phyloP scores from a whole-genome alignment of 2,329 filamentous ascomycete genomes.

The Harringtonia aguacate region DNA sequence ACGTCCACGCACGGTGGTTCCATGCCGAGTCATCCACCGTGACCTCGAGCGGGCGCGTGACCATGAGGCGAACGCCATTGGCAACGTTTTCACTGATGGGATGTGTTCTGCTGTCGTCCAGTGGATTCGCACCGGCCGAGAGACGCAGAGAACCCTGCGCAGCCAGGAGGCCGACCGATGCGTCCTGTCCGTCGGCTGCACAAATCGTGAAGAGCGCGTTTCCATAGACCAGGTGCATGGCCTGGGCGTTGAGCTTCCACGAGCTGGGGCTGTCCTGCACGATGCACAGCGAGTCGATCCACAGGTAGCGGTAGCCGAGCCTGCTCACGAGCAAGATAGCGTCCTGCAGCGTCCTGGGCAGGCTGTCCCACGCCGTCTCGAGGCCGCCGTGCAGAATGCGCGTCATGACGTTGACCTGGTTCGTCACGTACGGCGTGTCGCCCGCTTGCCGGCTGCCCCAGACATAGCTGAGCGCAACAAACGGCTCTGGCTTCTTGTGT shows the following conservation, averaged over 20 bases:
- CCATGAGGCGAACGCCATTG: constrained; percentile 12
- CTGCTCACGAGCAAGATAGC: constrained; percentile 6
- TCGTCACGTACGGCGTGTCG: not conserved
- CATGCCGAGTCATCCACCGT: constrained; percentile 17
- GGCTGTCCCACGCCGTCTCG: not conserved
- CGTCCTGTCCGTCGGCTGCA: constrained; percentile 18
- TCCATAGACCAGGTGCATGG: constrained; percentile 22
- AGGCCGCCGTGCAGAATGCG: not conserved
- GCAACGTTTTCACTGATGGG: too few species aligned
- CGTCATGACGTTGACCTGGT: not conserved
- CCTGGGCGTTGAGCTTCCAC: constrained; percentile 18
- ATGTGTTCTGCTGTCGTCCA: too few species aligned
- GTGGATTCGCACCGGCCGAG: too few species aligned
- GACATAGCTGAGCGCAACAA: constrained; percentile 12
- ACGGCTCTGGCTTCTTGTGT: not conserved
- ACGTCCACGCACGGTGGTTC: constrained; percentile 26
- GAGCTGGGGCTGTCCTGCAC: constrained; percentile 12
- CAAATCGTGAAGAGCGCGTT: constrained; percentile 22
- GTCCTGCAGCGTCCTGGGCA: constrained; percentile 10
- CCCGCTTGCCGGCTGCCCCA: constrained; percentile 7
- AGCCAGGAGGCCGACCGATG: constrained; percentile 6
- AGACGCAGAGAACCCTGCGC: not conserved
- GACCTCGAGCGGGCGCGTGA: constrained; percentile 13
- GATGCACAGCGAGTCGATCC: too few species aligned
- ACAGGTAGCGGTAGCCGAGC: constrained; percentile 10